These are phyloP conservation scores for Globisporangium orthogonon DNA, from an alignment of 352 stramenopile genomes.

Conservation along the genomic window DNA sequence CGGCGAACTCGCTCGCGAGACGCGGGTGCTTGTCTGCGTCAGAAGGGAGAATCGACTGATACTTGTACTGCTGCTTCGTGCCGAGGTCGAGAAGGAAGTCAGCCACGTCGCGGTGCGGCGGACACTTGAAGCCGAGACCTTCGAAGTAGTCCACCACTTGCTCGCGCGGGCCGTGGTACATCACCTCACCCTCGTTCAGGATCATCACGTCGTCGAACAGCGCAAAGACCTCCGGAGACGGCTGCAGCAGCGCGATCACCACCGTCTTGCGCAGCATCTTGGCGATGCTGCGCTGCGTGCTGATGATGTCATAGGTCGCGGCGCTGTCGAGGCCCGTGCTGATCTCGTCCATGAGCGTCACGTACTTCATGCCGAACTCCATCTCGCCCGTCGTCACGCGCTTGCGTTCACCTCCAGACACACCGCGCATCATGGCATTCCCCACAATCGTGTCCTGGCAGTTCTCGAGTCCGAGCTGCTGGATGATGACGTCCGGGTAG, in stretches of 20 bases:
- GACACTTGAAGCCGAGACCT: constrained; percentile 42
- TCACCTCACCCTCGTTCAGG: constrained; percentile 49
- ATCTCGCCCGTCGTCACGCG: constrained; percentile 81
- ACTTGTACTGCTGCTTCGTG: constrained; percentile 32
- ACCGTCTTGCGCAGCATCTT: constrained; percentile 36
- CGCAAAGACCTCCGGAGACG: constrained; percentile 42
- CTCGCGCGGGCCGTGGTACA: constrained; percentile 47
- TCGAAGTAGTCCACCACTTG: constrained; percentile 23
- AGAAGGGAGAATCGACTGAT: constrained; percentile 4
- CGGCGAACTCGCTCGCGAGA: no score
- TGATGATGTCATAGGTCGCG: constrained; percentile 88
- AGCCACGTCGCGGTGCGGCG: constrained; percentile 31
- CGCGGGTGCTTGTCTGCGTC: constrained; percentile 4
- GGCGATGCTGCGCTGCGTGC: constrained; percentile 34
- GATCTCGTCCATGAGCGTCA: constrained; percentile 85
- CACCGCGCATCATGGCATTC: constrained; percentile 31
- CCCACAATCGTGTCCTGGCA: constrained; percentile 12
- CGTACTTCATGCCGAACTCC: constrained; percentile 52
- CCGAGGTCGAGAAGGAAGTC: constrained; percentile 51
- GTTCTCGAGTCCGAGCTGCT: constrained; percentile 1
- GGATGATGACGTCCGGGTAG: constrained; percentile 1
- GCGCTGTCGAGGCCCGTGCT: constrained; percentile 87
- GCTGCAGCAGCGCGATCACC: constrained; percentile 49
- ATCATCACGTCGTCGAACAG: constrained; percentile 56
- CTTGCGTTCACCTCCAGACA: constrained; percentile 54